Base-by-base conservation (phyloP, 768 basidiomycete species). In the Xerocomellus intermedius region DNA sequence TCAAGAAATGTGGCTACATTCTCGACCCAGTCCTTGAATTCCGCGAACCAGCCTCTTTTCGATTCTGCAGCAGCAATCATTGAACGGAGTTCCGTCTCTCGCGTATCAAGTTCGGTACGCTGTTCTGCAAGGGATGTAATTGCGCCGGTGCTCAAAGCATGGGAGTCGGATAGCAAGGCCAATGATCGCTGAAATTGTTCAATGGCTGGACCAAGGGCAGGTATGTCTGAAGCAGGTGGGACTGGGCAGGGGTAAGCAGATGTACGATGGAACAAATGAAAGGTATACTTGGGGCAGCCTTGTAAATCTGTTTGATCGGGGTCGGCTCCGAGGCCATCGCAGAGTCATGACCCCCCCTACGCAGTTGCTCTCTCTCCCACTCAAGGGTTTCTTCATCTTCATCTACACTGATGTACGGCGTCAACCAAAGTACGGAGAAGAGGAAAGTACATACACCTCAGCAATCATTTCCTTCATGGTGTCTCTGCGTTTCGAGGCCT, bases 301-400 rank as follows among this genome's bases (percentile, higher is more conserved):
- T 86, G 64, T 94, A 94, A 2, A 79, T 73, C 46, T 79, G 75
- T 59, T 87, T 87, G 22, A 62, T 65, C 48, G 77, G 74, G 8
- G 71, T 58, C 22, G 66, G 41, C 73, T 63, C 64, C 58, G 67
- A 24, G 58, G 62, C 30, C 9, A 77, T 75, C 26, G 77, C 68
- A n/a, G 74, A 67, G 24, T 69, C 69, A 57, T 83, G 80, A 3
- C 86, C 90, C 9, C 87, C 89, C 52, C 92, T 79, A 24, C 89
- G 84, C 26, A 92, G 74, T 62, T 94, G 92, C 52, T 88, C 89
- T 56, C 82, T 81, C 64, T 93, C 91, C 92, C 92, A 94, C 70
- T 93, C 88, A 10, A 79, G 75, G 0, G 87, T 83, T 66, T 94
- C 91, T 67, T 94, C 91, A 55, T 93, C 92, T 52, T 86, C 82